phyloP scores from a whole-genome alignment of 2,329 filamentous ascomycete genomes.

The Fusarium verticillioides region DNA sequence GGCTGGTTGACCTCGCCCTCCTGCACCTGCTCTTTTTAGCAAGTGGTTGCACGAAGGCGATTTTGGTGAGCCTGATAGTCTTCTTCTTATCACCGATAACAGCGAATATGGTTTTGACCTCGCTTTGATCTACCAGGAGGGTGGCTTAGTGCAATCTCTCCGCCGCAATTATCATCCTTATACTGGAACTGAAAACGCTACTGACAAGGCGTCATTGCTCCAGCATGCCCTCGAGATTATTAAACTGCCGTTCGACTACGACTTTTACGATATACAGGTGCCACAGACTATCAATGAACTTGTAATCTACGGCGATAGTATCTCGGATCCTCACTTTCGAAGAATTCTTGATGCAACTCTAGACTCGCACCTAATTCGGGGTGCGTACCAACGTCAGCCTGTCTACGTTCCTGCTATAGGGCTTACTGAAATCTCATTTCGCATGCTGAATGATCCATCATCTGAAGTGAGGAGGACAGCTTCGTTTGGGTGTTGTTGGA shows the following conservation, averaged over 20 bases:
- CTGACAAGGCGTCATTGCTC: not conserved
- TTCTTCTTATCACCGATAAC: not conserved
- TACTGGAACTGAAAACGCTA: accelerated
- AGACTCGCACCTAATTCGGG: not conserved
- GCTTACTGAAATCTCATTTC: not conserved
- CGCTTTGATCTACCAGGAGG: too few relatives aligned
- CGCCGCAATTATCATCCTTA: not conserved
- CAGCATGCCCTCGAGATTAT: not conserved
- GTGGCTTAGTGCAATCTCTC: too few relatives aligned
- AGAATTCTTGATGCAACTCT: too few relatives aligned
- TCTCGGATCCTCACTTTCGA: not conserved
- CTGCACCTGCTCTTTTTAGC: accelerated
- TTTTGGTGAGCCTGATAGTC: not conserved
- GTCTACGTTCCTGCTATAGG: not conserved
- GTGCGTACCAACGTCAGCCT: not conserved
- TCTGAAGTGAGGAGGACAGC: not conserved
- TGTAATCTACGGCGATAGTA: not conserved
- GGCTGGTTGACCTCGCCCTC: accelerated
- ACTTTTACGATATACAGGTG: accelerated
- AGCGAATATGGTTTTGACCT: not conserved
- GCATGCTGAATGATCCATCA: not conserved
- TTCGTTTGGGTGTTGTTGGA: not conserved
- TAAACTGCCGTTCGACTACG: not conserved
- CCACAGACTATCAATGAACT: not conserved
- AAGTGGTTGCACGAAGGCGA: not conserved